These are phyloP conservation scores for Ensete glaucum DNA, from an alignment of 176 grass and related monocot species.

Conservation along the genomic window DNA sequence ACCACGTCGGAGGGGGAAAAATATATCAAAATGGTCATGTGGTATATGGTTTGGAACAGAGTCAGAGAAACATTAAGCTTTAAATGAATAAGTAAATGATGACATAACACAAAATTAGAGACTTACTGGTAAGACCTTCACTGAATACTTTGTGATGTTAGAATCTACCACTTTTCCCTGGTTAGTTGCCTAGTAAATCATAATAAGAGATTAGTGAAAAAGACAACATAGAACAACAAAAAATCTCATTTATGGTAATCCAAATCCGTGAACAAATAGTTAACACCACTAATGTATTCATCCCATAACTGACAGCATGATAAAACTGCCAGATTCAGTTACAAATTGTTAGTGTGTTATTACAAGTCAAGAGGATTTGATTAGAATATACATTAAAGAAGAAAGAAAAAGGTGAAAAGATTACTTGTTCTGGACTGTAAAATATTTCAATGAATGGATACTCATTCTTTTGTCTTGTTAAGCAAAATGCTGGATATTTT, in stretches of 20 bases:
- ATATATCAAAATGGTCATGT: not conserved
- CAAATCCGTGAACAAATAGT: not conserved
- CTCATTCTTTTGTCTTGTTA: constrained; percentile 71
- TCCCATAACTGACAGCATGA: not conserved
- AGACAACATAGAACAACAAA: not conserved
- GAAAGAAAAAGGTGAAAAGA: constrained; percentile 6
- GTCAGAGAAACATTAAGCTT: not conserved
- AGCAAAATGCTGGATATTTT: constrained; percentile 95
- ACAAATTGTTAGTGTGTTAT: not conserved
- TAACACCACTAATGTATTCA: not conserved
- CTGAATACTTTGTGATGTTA: constrained; percentile 72
- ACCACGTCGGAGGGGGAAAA: no score
- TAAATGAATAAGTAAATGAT: not conserved
- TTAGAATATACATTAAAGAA: constrained; percentile 1
- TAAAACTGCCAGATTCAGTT: not conserved
- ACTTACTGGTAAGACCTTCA: constrained; percentile 87
- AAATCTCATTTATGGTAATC: not conserved
- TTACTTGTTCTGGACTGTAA: constrained; percentile 81
- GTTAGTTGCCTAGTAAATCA: constrained; percentile 33
- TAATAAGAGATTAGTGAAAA: constrained; percentile 4
- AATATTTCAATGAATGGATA: constrained; percentile 99
- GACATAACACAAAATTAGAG: not conserved
- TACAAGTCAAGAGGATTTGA: not conserved
- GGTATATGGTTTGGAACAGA: not conserved
- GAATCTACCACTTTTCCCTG: constrained; percentile 56